Conservation (phyloP, 257 asterid species). For the Penstemon newberryi region DNA sequence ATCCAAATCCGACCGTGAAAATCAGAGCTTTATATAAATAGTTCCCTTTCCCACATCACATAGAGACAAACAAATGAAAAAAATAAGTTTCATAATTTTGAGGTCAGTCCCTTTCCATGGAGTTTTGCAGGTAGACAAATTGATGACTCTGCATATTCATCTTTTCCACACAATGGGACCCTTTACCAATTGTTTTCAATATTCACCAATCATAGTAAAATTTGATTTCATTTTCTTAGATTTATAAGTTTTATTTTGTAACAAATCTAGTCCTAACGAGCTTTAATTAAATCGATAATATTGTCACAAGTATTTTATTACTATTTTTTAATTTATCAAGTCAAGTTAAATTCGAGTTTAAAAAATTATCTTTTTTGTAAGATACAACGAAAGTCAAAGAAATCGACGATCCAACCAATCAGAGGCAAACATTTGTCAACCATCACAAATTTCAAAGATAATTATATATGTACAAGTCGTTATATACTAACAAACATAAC, state of each 20-base stretch:
- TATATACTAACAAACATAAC: background rate
- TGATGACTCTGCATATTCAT: slow-evolving; percentile 45
- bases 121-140: slow-evolving; percentile 44
- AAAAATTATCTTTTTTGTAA: no score
- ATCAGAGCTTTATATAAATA: slow-evolving; percentile 29
- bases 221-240: no score
- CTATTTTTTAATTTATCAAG: no score
- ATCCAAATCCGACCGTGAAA: slow-evolving; percentile 35
- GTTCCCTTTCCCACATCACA: slow-evolving; percentile 30
- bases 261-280: no score
- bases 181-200: slow-evolving; percentile 1
- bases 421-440: slow-evolving; percentile 40
- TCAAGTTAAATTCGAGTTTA: no score
- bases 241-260: no score
- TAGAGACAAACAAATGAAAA: slow-evolving; percentile 33
- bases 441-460: slow-evolving; percentile 26
- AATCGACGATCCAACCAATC: slow-evolving; percentile 24
- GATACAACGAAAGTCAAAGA: no score
- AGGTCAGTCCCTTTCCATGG: slow-evolving; percentile 31
- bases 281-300: no score
- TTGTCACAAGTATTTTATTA: no score
- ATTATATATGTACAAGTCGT: slow-evolving; percentile 15
- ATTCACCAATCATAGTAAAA: no score
- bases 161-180: slow-evolving; percentile 50
- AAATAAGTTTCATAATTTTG: slow-evolving; percentile 20